Percentiles rank a stretch among this genome's conserved stretches.
phyloP scores from a whole-genome alignment of 345 rosid species.

The Citropsis articulata region DNA sequence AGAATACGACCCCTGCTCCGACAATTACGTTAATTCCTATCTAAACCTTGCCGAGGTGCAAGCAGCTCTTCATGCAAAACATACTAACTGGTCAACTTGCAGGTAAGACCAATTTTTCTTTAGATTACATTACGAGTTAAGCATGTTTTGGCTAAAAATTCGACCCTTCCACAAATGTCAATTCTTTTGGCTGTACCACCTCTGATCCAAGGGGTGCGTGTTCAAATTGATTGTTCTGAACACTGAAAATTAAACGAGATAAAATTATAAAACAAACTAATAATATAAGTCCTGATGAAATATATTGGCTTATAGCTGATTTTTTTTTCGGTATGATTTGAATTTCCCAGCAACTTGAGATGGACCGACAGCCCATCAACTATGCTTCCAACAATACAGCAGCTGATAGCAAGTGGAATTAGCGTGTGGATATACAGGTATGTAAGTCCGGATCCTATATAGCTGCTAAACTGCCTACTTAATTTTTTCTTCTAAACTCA shows the following conservation, averaged over 20 bases:
- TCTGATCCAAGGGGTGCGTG: neutral
- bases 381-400: constrained; percentile 34
- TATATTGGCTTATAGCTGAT: neutral
- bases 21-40: constrained; percentile 24
- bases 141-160: neutral
- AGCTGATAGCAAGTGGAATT: constrained; percentile 32
- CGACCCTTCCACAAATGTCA: neutral
- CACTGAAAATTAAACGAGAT: neutral
- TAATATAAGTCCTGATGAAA: neutral
- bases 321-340: neutral
- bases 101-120: constrained; percentile 19
- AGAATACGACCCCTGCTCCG: constrained; percentile 46
- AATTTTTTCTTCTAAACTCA: neutral
- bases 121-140: too few relatives aligned
- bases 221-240: too few relatives aligned
- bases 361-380: constrained; percentile 36
- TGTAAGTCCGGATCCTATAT: neutral
- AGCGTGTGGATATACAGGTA: constrained; percentile 51
- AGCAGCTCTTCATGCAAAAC: constrained; percentile 39
- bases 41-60: constrained; percentile 46
- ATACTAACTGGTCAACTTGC: constrained; percentile 39
- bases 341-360: constrained; percentile 10
- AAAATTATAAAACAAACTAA: neutral
- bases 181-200: neutral
- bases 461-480: neutral